Percentiles rank a stretch among this genome's conserved stretches.
Evolutionary conservation across 225 moss, liverwort and hornwort genomes (phyloP).

Genomic region (Marchantia paleacea): DNA sequence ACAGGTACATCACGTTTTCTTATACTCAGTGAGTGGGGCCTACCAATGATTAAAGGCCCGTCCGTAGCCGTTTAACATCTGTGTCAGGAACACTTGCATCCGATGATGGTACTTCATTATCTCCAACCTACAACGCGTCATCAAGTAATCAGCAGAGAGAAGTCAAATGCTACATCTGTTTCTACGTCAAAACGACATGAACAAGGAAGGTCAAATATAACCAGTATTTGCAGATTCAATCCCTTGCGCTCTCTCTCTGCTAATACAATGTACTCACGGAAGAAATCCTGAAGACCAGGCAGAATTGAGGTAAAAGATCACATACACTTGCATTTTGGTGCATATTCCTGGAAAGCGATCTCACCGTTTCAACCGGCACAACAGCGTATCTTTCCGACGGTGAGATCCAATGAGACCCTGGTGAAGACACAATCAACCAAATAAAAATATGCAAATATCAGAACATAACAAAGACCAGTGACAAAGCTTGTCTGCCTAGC

Average conservation of each 20-base stretch:
- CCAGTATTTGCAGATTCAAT: background rate
- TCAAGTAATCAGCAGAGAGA: background rate
- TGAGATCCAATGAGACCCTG: conserved; percentile 75
- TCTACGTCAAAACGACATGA: background rate
- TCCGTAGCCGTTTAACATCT: conserved; percentile 47
- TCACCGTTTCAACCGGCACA: conserved; percentile 71
- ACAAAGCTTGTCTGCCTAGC: background rate
- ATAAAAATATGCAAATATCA: background rate
- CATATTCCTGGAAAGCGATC: conserved; percentile 51
- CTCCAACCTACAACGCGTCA: conserved; percentile 27
- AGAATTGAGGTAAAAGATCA: background rate
- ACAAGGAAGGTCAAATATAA: background rate
- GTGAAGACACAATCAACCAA: conserved; percentile 9
- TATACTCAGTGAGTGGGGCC: background rate
- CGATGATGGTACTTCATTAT: conserved; percentile 25
- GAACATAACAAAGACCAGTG: background rate
- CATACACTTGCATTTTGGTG: conserved; percentile 48
- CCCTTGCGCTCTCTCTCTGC: background rate
- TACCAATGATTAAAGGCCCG: conserved; percentile 23
- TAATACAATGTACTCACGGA: background rate
- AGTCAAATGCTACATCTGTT: background rate
- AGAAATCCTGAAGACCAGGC: background rate
- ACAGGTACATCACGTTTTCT: background rate
- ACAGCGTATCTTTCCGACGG: conserved; percentile 88
- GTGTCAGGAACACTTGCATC: conserved; percentile 57